phyloP scores from a whole-genome alignment of 1,284 basidiomycete species.

The Microbotryum intermedium region DNA sequence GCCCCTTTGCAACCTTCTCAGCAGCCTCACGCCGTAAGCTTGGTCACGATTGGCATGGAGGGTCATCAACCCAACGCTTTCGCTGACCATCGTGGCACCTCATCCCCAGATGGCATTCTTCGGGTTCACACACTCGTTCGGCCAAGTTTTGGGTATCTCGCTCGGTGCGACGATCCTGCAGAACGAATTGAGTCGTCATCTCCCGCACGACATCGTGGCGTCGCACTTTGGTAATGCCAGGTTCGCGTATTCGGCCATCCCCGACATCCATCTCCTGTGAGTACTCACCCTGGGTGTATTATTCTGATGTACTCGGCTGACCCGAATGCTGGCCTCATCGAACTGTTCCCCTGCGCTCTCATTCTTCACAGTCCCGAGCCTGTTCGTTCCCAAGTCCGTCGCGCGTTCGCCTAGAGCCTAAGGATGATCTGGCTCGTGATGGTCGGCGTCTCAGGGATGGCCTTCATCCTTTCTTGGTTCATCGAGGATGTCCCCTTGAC shows the following conservation, averaged over 20 bases:
- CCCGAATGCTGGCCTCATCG: too few relatives aligned
- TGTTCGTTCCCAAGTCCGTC: conserved; percentile 12
- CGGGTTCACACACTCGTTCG: conserved; percentile 18
- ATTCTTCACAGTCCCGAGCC: conserved; percentile 21
- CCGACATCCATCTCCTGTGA: conserved; percentile 11
- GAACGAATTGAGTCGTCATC: conserved; percentile 3
- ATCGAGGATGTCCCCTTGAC: conserved; percentile 20
- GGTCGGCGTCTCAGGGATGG: conserved; percentile 16
- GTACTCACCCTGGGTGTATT: neutral
- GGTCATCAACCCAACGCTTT: too few relatives aligned
- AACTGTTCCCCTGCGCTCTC: neutral
- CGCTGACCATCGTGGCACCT: neutral
- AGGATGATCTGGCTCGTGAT: conserved; percentile 24
- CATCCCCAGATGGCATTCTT: conserved; percentile 13
- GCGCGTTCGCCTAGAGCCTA: conserved; percentile 24
- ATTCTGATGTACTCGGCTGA: too few relatives aligned
- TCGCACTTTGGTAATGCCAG: neutral
- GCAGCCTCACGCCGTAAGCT: conserved; percentile 21
- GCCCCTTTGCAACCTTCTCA: conserved; percentile 12
- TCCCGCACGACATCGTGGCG: conserved; percentile 1
- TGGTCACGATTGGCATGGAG: too few relatives aligned
- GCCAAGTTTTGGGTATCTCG: conserved; percentile 24
- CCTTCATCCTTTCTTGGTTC: conserved; percentile 4
- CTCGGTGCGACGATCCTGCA: conserved; percentile 18
- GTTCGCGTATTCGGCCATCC: conserved; percentile 14